Base-by-base conservation (phyloP, 164 flowering plant species). In the Tetracentron sinense region DNA sequence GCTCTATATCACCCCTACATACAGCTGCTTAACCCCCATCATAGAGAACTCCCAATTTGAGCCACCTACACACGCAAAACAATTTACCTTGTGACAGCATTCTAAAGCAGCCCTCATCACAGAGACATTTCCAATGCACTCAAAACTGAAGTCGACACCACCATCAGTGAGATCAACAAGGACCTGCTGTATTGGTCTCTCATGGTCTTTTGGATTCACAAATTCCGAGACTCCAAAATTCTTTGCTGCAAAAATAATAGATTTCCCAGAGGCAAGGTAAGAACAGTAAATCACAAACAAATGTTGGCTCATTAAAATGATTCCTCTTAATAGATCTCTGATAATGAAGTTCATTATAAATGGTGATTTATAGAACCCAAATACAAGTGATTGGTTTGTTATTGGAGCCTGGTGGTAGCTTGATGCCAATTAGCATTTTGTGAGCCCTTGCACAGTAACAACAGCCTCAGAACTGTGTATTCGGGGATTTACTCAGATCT, bases 81-180 rank as follows among this genome's bases (percentile, higher is more conserved):
- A 60, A 65, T 76, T 73, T 73, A 95, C 99, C 92, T 95, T 95
- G 72, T 95, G 99, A 71, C 97, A 92, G 80, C 99, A 95, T 61
- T 95, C 99, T 63, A 95, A 38, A 70, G 99, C 99, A 62, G 97
- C 79, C 67, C 99, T 86, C 99, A 95, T 95, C 30, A 95, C 79
- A 28, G 85, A 74, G 60, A 95, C 97, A 72, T 88, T 92, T 26
- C 99, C 99, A 44, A 95, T 89, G 78, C 99, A 95, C 81, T 95
- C 99, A 72, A 94, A 94, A 70, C 99, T 95, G 74, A 92, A 95
- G 75, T 95, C 99, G 67, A 95, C 99, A 28, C 99, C 99, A 67
- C 99, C 99, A 79, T 95, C 97, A 0, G 99, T 95, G 61, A 81
- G 78, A 71, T 90, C 99, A 67, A 92, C 90, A 61, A 95, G 60